A percentile compares a stretch with the other conserved stretches of the same genome.
phyloP scores from a whole-genome alignment of 768 basidiomycete species.

The Lactarius akahatsu region DNA sequence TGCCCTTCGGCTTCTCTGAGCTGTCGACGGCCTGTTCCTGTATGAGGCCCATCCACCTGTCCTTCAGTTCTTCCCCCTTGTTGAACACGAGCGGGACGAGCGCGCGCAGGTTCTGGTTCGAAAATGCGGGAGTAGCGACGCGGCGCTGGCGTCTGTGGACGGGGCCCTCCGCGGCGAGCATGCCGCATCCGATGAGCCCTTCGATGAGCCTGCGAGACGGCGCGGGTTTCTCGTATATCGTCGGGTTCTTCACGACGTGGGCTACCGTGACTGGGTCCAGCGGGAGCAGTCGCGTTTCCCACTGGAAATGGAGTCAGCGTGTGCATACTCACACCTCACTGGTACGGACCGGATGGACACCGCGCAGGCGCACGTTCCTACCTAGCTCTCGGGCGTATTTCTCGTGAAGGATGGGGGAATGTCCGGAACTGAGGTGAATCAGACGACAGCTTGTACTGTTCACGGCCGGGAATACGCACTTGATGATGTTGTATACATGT shows the following conservation, averaged over 20 bases:
- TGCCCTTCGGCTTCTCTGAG: conserved; percentile 28
- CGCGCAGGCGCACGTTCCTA: conserved; percentile 65
- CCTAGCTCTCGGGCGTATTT: conserved; percentile 59
- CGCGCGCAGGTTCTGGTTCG: conserved; percentile 70
- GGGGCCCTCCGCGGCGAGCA: conserved; percentile 76
- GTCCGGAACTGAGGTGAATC: conserved; percentile 14
- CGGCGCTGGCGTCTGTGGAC: conserved; percentile 79
- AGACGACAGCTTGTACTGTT: neutral
- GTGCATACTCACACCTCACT: neutral
- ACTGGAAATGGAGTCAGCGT: conserved; percentile 43
- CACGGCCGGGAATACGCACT: conserved; percentile 11
- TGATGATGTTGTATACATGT: conserved; percentile 5
- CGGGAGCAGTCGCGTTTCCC: conserved; percentile 77
- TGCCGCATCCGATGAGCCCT: conserved; percentile 76
- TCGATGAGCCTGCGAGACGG: conserved; percentile 73
- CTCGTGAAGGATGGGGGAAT: conserved; percentile 32
- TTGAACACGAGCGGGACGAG: conserved; percentile 70
- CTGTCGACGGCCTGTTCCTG: conserved; percentile 35
- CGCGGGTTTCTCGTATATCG: conserved; percentile 82
- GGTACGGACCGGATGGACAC: conserved; percentile 64
- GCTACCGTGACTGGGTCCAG: conserved; percentile 74
- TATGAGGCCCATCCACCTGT: conserved; percentile 58
- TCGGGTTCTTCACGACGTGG: conserved; percentile 71
- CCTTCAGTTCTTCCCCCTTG: conserved; percentile 61
- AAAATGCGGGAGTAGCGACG: conserved; percentile 76